phyloP scores from a whole-genome alignment of 169 alveolate species.

The Plasmodium ovale region DNA sequence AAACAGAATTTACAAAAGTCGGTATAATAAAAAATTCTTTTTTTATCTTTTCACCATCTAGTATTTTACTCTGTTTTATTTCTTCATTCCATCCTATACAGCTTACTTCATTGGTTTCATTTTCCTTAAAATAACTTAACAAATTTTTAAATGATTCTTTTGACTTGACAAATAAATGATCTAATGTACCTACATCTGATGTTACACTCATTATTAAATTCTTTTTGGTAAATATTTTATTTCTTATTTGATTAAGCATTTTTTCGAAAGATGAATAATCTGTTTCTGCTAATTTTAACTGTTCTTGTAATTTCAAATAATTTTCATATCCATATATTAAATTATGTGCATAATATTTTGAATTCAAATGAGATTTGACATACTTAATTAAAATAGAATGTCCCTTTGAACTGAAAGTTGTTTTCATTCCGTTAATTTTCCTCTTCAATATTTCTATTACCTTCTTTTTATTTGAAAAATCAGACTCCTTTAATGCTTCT shows the following conservation, averaged over 20 bases:
- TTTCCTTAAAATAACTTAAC: constrained; percentile 30
- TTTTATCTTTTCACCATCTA: constrained; percentile 18
- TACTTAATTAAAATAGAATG: constrained; percentile 76
- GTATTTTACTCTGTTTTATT: constrained; percentile 38
- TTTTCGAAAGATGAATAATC: constrained; percentile 74
- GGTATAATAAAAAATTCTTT: constrained; percentile 78
- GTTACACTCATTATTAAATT: constrained; percentile 80
- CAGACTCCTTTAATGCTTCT: constrained; percentile 77
- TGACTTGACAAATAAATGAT: constrained; percentile 71
- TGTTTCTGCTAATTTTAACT: constrained; percentile 80
- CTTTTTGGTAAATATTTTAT: constrained; percentile 73
- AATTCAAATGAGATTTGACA: constrained; percentile 76
- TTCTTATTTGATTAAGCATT: constrained; percentile 78
- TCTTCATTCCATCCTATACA: constrained; percentile 65
- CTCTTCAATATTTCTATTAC: constrained; percentile 83
- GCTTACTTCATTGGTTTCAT: constrained; percentile 13
- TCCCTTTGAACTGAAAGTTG: constrained; percentile 71
- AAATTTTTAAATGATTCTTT: constrained; percentile 40
- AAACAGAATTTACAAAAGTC: constrained; percentile 83
- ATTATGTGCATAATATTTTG: constrained; percentile 80
- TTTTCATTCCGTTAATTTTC: constrained; percentile 77
- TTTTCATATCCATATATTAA: constrained; percentile 80
- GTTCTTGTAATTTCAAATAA: constrained; percentile 72
- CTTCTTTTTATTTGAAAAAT: constrained; percentile 80
- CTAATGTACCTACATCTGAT: constrained; percentile 74